Base-by-base conservation (phyloP, 2,329 filamentous ascomycete species). In the Zalaria obscura region DNA sequence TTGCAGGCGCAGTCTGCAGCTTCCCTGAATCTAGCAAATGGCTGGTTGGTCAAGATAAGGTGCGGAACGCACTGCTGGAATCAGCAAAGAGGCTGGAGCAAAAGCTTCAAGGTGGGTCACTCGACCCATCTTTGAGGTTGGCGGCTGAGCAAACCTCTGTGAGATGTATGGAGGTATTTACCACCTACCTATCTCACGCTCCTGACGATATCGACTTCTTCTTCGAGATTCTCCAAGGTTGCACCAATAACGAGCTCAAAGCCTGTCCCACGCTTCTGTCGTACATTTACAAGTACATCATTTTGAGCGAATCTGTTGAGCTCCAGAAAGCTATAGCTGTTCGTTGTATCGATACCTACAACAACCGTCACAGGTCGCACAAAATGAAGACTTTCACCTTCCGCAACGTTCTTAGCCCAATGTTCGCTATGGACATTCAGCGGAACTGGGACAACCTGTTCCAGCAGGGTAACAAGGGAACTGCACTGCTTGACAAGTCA, bases 371-470 rank as follows among this genome's bases (percentile, higher is more conserved):
- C 36, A 83, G 80, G 8, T 78, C 83, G 1, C 91, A 95, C 61
- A 88, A 83, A 65, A 84, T 85, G 36, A 98, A 98, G 61, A 83
- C 87, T 40, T 99, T 94, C 59, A 69, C 93, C 31, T 78, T 98
- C 56, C 86, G 86, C 57, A 80, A 94, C 58, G 73, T 98, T 28
- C 84, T 95, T 49, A 98, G 96, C 54, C 93, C 91, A 0, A 93
- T 96, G 33, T 76, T 99, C 42, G 88, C 89, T 3, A 94, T 89
- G 83, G 91, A 98, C 61, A 80, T 94, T 33, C 89, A 91, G 75
- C 78, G 81, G 25, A 80, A 83, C 44, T 91, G 85, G 72, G 72
- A 76, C 35, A 54, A 44, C 11, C 48, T 70, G 25, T 68, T 69
- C 44, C 59, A 69, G 66, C 45, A 64, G 67, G 34, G 72, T 34